These are phyloP conservation scores for Aspergillus tanneri DNA, from an alignment of 2,329 filamentous ascomycete species.

Conservation along the genomic window DNA sequence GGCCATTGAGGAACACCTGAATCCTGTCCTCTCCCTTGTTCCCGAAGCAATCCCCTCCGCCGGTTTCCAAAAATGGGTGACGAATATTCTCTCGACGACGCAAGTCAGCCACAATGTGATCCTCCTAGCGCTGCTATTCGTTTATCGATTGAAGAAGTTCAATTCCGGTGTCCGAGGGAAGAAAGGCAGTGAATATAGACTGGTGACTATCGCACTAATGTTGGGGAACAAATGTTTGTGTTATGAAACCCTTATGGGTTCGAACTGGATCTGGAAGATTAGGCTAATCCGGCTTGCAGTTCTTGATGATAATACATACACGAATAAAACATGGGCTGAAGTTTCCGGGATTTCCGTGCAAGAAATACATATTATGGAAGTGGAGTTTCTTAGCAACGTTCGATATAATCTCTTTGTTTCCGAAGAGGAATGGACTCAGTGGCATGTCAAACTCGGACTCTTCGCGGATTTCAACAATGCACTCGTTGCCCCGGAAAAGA, in stretches of 20 bases:
- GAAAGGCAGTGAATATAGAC: conserved; percentile 85
- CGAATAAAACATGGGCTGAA: conserved; percentile 99
- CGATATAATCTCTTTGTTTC: conserved; percentile 89
- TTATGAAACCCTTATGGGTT: neutral
- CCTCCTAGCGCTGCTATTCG: conserved; percentile 82
- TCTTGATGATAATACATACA: conserved; percentile 97
- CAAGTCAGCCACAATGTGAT: conserved; percentile 97
- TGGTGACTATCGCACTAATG: conserved; percentile 95
- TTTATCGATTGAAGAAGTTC: conserved; percentile 86
- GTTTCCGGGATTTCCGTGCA: conserved; percentile 90
- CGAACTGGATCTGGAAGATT: neutral
- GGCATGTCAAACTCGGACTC: conserved; percentile 77
- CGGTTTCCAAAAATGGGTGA: conserved; percentile 91
- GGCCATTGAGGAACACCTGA: conserved; percentile 62
- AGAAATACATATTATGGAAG: conserved; percentile 98
- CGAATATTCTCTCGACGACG: conserved; percentile 84
- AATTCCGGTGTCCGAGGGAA: conserved; percentile 89
- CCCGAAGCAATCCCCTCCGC: conserved; percentile 72
- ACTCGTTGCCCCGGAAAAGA: conserved; percentile 47
- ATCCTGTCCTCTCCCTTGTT: conserved; percentile 57
- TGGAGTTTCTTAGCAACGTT: conserved; percentile 99
- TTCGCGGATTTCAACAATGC: conserved; percentile 80
- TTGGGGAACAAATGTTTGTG: conserved; percentile 88
- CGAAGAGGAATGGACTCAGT: conserved; percentile 79
- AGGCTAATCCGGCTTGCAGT: conserved; percentile 51